phyloP scores from a whole-genome alignment of 495 filamentous ascomycete species.

The Chaetomium tenue region DNA sequence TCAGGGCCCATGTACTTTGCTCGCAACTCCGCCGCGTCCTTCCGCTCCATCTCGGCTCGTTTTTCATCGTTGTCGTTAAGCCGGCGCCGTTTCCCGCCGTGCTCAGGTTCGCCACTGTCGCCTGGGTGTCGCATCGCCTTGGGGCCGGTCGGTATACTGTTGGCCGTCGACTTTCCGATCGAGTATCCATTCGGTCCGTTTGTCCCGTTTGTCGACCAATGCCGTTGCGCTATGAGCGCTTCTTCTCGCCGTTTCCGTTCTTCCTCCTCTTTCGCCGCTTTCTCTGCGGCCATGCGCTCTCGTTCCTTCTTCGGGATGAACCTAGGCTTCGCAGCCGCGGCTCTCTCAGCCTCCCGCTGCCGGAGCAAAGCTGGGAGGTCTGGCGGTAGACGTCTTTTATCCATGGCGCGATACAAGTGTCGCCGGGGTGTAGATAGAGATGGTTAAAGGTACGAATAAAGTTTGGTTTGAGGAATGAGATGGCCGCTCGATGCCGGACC shows the following conservation, averaged over 20 bases:
- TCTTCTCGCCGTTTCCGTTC: conserved; percentile 59
- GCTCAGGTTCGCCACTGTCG: conserved; percentile 32
- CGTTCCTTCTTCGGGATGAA: conserved; percentile 89
- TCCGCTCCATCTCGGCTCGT: conserved; percentile 61
- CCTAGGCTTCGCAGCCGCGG: conserved; percentile 67
- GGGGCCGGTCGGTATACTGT: conserved; percentile 70
- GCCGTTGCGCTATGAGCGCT: conserved; percentile 28
- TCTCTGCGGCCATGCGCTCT: conserved; percentile 82
- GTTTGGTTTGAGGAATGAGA: background rate
- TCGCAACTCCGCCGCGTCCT: conserved; percentile 73
- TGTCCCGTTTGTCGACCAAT: conserved; percentile 23
- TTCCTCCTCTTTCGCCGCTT: conserved; percentile 78
- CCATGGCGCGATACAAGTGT: conserved; percentile 8
- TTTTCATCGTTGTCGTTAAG: conserved; percentile 49
- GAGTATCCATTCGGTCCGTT: conserved; percentile 16
- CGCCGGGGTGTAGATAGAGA: background rate
- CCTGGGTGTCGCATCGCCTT: conserved; percentile 64
- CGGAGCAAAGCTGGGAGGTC: conserved; percentile 51
- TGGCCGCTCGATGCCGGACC: background rate
- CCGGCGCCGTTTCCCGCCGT: conserved; percentile 31
- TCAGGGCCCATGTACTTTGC: conserved; percentile 93
- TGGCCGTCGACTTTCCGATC: conserved; percentile 25
- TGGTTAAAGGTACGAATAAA: background rate
- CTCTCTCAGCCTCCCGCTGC: conserved; percentile 48
- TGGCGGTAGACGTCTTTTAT: conserved; percentile 39